phyloP scores from a whole-genome alignment of 2,329 filamentous ascomycete species.

The Intubia oerlemansii region DNA sequence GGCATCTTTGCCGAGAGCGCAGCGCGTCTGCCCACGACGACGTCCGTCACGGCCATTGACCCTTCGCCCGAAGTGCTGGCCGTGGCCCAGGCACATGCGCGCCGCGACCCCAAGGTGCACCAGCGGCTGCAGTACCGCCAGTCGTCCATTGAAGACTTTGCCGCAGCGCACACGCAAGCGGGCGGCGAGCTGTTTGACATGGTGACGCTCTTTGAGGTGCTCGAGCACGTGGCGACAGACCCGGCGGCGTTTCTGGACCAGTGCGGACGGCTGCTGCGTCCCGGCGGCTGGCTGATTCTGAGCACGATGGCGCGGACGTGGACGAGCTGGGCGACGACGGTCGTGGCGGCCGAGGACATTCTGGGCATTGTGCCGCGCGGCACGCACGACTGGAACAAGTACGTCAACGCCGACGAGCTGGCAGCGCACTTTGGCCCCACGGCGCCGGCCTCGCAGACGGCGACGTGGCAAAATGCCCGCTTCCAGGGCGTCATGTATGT shows the following conservation, averaged over 20 bases:
- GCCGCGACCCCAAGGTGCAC: constrained; percentile 42
- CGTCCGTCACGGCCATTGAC: constrained; percentile 54
- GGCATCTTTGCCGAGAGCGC: constrained; percentile 89
- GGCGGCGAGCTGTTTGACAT: constrained; percentile 49
- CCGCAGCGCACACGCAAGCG: too few species aligned
- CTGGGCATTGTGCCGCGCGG: constrained; percentile 73
- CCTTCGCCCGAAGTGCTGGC: constrained; percentile 52
- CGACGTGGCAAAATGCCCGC: constrained; percentile 32
- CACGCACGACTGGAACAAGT: constrained; percentile 93
- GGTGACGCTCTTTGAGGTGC: constrained; percentile 78
- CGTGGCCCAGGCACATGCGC: constrained; percentile 57
- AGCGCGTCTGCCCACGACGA: constrained; percentile 42
- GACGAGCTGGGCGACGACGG: constrained; percentile 80
- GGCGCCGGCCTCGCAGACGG: constrained; percentile 10
- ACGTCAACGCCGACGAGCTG: constrained; percentile 73
- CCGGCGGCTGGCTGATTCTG: constrained; percentile 81
- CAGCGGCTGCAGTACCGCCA: constrained; percentile 52
- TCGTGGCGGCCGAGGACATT: constrained; percentile 75
- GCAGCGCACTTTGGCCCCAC: constrained; percentile 25
- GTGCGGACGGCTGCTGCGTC: constrained; percentile 56
- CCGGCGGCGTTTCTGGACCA: constrained; percentile 53
- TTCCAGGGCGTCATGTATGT: constrained; percentile 77
- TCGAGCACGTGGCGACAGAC: constrained; percentile 63
- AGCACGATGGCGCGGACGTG: constrained; percentile 84
- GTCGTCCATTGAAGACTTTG: constrained; percentile 52